Base-by-base conservation (phyloP, 2,329 filamentous ascomycete genomes). In the Claviceps citrina region DNA sequence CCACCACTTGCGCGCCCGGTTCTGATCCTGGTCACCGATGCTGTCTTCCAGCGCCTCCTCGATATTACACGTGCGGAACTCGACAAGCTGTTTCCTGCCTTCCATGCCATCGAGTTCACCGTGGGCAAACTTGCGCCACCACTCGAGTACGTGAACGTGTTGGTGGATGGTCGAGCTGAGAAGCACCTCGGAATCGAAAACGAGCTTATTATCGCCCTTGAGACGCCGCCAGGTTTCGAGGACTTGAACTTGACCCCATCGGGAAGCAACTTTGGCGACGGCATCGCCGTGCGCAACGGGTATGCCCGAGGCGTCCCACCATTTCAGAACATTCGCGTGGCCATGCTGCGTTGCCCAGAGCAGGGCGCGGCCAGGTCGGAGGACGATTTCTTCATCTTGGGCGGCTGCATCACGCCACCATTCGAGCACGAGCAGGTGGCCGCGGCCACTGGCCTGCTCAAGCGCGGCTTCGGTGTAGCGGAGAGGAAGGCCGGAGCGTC, bases 21-120 rank as follows among this genome's bases (percentile, higher is more conserved):
- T 75, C 46, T 85, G 81, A 40, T 81, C 43, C 36, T 33, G 24
- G 16, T 47, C 78, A 7, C 73, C 73, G 37, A 89, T 73, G 18
- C 84, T 84, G 55, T 94, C 87, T 56, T 95, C 87, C 30, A 95
- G 68, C 1, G 87, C 87, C 61, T 95, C 89, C 57, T 95, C 87
- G 45, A 96, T 91, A 58, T 93, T 86, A 58, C 86, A 94, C 1
- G 85, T 93, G 58, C 89, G 87, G 60, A 94, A 95, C 58, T 93
- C 85, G 20, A 95, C 86, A 39, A 74, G 71, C 49, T 87, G 69
- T 46, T 64, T 64, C 25, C 67, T 61, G 13, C 70, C 70, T 31
- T 66, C 60, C 70, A 67, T 73, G 31, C 65, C 69, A 1, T 64
- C 64, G 25, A 73, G 61, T 51, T 70, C 65, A 36, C 72, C 67